Evolutionary conservation across 345 rosid genomes (phyloP).

Genomic region (Gossypium ekmanianum): DNA sequence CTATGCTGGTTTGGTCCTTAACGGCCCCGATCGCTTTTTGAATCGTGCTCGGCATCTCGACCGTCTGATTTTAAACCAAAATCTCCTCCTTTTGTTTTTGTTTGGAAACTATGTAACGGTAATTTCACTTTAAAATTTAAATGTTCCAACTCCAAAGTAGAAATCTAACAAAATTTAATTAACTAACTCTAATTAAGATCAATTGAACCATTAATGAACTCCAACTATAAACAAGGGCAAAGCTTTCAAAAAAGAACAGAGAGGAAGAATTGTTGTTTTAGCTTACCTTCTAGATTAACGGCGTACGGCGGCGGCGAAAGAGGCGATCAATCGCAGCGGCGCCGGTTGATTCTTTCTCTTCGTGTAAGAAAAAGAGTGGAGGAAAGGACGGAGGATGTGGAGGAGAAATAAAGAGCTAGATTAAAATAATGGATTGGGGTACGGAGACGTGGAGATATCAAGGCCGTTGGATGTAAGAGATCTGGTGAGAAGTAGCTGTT

Average conservation of each 20-base stretch:
- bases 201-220: conserved; percentile 1
- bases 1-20: conserved; percentile 76
- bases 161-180: conserved; percentile 1
- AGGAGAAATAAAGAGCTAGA: not conserved
- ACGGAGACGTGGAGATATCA: conserved; percentile 13
- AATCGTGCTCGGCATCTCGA: conserved; percentile 57
- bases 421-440: conserved; percentile 8
- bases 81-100: not conserved
- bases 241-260: not conserved
- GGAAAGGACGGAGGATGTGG: not conserved
- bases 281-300: conserved; percentile 28
- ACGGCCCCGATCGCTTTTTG: conserved; percentile 84
- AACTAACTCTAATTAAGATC: conserved; percentile 6
- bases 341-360: conserved; percentile 14
- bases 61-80: conserved; percentile 14
- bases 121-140: not conserved
- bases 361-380: not conserved
- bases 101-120: conserved; percentile 8
- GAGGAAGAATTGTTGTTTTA: not conserved
- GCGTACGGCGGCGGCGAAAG: not conserved
- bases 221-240: not conserved
- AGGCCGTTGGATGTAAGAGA: conserved; percentile 8
- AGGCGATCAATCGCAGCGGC: not conserved
- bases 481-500: conserved; percentile 21
- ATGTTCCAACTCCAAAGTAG: not conserved